Base-by-base conservation (phyloP, 441 rosid genomes). In the Macaranga tanarius region DNA sequence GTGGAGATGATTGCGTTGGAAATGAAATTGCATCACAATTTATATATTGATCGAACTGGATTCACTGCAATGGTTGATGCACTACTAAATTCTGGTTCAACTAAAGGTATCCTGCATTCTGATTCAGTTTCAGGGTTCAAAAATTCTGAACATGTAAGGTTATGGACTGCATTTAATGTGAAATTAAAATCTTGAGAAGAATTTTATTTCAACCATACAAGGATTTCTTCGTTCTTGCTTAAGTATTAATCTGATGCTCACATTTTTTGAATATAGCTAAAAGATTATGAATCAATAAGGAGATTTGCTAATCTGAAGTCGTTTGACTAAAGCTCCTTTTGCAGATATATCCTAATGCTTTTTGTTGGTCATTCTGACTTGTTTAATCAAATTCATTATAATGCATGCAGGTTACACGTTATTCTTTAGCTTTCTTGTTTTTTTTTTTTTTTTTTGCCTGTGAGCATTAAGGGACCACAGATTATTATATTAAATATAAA, bases 61-160 rank as follows among this genome's bases (percentile, higher is more conserved):
- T 88, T 84, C 80, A 86, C 90, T 59, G 87, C 90, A 58, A 79
- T 74, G 66, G 85, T 91, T 69, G 97, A 88, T 85, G 90, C 89
- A 62, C 74, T 88, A 71, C 84, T 86, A 23, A 76, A 78, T 75
- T 91, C 91, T 72, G 88, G 92, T 44, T 86, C 87, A 58, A 79
- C 82, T 23, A 84, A 77, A 61, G 90, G 94, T 89, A 82, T 69
- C 80, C 57, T 51, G 11, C 69, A 67, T 55, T 59, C 65, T 62
- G 59, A 31, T 72, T 52, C 68, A 72, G 48, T 73, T 70, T 67
- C 44, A 44, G 67, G 58, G 22, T 62, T 22, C 65, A 70, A 71
- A 66, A 57, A 10, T 73, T n/a, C 7, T 72, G 23, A 69, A 12
- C 52, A 34, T 25, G 26, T 48, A 34, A 44, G 23, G 44, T 45